Percentiles rank a stretch among this genome's conserved stretches.
These are phyloP conservation scores for Agrocybe chaxingu DNA, from an alignment of 768 basidiomycete species.

Conservation along the genomic window DNA sequence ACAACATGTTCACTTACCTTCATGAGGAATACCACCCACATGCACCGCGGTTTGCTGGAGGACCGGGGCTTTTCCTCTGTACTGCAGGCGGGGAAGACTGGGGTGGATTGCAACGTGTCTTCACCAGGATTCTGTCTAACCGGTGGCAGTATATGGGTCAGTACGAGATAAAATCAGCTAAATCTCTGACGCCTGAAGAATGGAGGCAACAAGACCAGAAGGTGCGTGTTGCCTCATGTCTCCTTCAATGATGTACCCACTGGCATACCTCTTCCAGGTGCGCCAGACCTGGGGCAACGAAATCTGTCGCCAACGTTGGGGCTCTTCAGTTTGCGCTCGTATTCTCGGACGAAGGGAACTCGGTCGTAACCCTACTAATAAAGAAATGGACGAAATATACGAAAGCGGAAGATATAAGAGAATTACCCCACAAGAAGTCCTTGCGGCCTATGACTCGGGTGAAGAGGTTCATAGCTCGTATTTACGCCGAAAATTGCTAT, in stretches of 20 bases:
- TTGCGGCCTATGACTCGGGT: constrained; percentile 22
- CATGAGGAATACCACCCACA: constrained; percentile 29
- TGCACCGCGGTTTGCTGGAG: constrained; percentile 31
- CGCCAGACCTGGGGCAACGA: constrained; percentile 24
- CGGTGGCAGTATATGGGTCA: constrained; percentile 29
- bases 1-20: constrained; percentile 31
- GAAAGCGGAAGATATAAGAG: constrained; percentile 5
- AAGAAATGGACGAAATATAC: constrained; percentile 17
- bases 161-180: constrained; percentile 15
- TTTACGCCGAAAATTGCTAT: constrained; percentile 1
- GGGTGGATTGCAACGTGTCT: constrained; percentile 1
- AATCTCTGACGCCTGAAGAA: constrained; percentile 21
- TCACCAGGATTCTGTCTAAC: constrained; percentile 11
- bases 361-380: constrained; percentile 19
- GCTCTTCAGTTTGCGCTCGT: constrained; percentile 18
- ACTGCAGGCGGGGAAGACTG: neutral
- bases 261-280: constrained; percentile 14
- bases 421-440: constrained; percentile 23
- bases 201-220: constrained; percentile 17
- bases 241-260: neutral
- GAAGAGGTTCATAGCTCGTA: constrained; percentile 22
- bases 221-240: neutral
- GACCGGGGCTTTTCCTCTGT: constrained; percentile 29
- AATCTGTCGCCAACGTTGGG: constrained; percentile 27
- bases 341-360: constrained; percentile 23